Evolutionary conservation across 306 rosid genomes (phyloP).

Genomic region (Acmispon strigosus): DNA sequence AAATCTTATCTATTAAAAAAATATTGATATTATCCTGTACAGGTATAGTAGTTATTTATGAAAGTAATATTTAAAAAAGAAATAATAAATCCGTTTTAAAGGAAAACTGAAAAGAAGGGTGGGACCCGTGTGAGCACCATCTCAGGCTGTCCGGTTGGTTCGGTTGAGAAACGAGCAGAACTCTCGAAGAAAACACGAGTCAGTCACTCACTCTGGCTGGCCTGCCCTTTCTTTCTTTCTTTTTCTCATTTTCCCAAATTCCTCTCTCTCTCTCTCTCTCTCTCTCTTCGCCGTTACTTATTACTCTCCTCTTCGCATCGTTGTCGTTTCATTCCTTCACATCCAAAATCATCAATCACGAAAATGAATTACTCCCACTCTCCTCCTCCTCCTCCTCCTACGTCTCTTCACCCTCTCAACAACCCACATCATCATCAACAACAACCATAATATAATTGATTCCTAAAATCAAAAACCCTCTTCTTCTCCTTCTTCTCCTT

Average conservation of each 20-base stretch:
- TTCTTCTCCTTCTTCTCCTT: not conserved
- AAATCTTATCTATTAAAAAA: not conserved
- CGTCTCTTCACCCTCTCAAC: constrained; percentile 20
- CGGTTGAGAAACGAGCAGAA: constrained; percentile 21
- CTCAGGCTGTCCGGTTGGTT: constrained; percentile 33
- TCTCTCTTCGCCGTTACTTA: constrained; percentile 9
- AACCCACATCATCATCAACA: constrained; percentile 20
- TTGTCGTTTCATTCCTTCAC: not conserved
- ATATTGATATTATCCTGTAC: not conserved
- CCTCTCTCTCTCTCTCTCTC: not conserved
- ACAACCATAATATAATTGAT: constrained; percentile 12
- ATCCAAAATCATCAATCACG: not conserved
- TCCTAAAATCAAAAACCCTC: not conserved
- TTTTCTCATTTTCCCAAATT: not conserved
- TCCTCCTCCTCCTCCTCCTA: not conserved
- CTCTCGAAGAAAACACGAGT: constrained; percentile 8
- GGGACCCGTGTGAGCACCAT: constrained; percentile 12
- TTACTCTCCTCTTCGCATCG: not conserved
- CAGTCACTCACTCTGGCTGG: not conserved
- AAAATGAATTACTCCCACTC: constrained; percentile 3
- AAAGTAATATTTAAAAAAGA: not conserved
- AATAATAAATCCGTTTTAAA: not conserved
- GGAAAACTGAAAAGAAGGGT: not conserved
- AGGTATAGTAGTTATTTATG: too few relatives aligned
- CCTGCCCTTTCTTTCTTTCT: not conserved